Conservation (phyloP, 768 basidiomycete species). For the Pulveroboletus frians region DNA sequence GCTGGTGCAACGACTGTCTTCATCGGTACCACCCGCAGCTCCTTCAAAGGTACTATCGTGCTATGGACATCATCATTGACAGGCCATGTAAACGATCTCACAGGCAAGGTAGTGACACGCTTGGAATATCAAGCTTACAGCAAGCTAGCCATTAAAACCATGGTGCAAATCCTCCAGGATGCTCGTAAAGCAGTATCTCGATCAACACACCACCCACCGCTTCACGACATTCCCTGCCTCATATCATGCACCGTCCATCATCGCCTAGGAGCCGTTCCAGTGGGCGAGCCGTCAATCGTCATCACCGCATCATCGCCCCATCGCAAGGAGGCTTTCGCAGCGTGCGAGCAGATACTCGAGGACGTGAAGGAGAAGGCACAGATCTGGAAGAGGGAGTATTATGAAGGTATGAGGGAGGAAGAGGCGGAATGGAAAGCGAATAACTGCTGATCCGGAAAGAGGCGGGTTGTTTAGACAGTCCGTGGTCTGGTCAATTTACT, state of each 20-base stretch:
- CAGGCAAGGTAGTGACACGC: constrained; percentile 66
- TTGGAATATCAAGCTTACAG: constrained; percentile 84
- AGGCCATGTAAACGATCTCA: constrained; percentile 2
- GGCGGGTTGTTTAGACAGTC: constrained; percentile 3
- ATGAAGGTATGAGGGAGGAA: constrained; percentile 60
- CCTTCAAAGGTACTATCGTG: constrained; percentile 60
- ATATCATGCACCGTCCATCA: constrained; percentile 67
- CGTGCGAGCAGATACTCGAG: constrained; percentile 82
- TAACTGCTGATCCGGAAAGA: constrained; percentile 19
- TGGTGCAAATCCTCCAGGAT: constrained; percentile 52
- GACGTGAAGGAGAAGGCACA: constrained; percentile 77
- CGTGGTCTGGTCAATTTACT: constrained; percentile 28
- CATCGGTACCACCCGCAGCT: constrained; percentile 82
- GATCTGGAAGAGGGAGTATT: constrained; percentile 91
- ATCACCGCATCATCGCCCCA: constrained; percentile 83
- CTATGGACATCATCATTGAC: constrained; percentile 4
- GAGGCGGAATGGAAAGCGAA: constrained; percentile 72
- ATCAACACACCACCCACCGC: constrained; percentile 37
- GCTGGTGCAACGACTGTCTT: constrained; percentile 75
- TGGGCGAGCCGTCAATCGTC: constrained; percentile 78
- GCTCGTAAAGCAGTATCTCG: constrained; percentile 39
- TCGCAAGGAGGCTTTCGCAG: constrained; percentile 72
- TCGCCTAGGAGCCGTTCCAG: constrained; percentile 70
- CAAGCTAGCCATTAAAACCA: constrained; percentile 73
- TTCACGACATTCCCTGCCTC: constrained; percentile 31